Percentiles rank a stretch among this genome's conserved stretches.
Conservation (phyloP, 2,329 filamentous ascomycete genomes). For the Neoarthrinium moseri region DNA sequence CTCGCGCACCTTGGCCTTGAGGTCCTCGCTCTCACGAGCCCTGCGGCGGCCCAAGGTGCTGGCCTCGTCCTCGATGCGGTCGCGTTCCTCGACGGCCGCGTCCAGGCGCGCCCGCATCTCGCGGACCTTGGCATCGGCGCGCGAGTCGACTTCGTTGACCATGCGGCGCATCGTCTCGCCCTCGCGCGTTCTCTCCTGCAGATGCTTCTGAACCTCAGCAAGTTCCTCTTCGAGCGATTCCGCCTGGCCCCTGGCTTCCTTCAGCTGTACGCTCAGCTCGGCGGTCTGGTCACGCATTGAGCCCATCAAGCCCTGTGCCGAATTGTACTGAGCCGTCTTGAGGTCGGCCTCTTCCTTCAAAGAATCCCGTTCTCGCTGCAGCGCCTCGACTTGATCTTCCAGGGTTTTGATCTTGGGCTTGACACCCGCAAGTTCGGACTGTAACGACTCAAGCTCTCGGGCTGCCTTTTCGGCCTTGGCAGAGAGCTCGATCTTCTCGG, state of each 20-base stretch:
- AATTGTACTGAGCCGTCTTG: slow-evolving; percentile 82
- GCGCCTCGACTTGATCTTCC: slow-evolving; percentile 69
- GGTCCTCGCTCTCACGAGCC: slow-evolving; percentile 81
- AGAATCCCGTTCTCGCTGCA: slow-evolving; percentile 65
- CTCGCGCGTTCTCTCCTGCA: slow-evolving; percentile 86
- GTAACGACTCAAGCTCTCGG: slow-evolving; percentile 67
- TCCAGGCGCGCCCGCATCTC: slow-evolving; percentile 91
- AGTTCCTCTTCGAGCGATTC: slow-evolving; percentile 92
- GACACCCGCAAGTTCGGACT: slow-evolving; percentile 71
- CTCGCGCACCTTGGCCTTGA: slow-evolving; percentile 76
- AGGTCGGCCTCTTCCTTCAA: slow-evolving; percentile 79
- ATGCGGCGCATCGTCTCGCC: slow-evolving; percentile 92
- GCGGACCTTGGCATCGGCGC: slow-evolving; percentile 76
- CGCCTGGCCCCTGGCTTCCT: slow-evolving; percentile 78
- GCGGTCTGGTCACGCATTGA: slow-evolving; percentile 92
- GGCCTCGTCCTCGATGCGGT: slow-evolving; percentile 88
- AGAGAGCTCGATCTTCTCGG: slow-evolving; percentile 74
- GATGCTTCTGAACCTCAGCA: slow-evolving; percentile 79
- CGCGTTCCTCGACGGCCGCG: slow-evolving; percentile 86
- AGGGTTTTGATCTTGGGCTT: slow-evolving; percentile 62
- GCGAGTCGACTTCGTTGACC: slow-evolving; percentile 80
- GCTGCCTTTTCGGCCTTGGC: slow-evolving; percentile 70
- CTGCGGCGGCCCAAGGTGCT: slow-evolving; percentile 73
- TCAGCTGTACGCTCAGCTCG: slow-evolving; percentile 87
- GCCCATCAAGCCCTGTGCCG: slow-evolving; percentile 79